These are phyloP conservation scores for Magnolia kwangsiensis DNA, from an alignment of 164 flowering plant species.

Conservation along the genomic window DNA sequence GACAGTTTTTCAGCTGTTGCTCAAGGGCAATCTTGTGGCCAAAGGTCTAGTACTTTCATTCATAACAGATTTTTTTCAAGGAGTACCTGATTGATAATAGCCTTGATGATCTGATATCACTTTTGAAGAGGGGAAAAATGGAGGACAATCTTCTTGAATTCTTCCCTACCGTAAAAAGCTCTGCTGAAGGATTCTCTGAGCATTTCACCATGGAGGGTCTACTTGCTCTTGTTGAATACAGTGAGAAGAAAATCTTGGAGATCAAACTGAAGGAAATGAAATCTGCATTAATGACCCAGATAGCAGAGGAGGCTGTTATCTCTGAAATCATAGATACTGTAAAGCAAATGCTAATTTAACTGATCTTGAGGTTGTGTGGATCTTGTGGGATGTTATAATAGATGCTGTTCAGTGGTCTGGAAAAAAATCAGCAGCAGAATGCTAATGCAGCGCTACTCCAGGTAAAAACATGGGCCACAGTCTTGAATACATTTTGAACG, in stretches of 20 bases:
- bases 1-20: slow-evolving; percentile 92
- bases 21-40: slow-evolving; percentile 91
- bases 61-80: slow-evolving; percentile 87
- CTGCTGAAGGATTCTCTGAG: slow-evolving; percentile 84
- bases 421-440: slow-evolving; percentile 97
- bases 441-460: slow-evolving; percentile 91
- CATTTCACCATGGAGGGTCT: slow-evolving; percentile 90
- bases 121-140: slow-evolving; percentile 89
- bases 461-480: slow-evolving; percentile 29
- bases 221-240: slow-evolving; percentile 68
- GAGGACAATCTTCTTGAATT: slow-evolving; percentile 87
- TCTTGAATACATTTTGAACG: no score
- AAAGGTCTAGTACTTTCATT: slow-evolving; percentile 94
- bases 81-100: slow-evolving; percentile 90
- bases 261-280: slow-evolving; percentile 94
- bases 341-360: slow-evolving; percentile 88
- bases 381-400: slow-evolving; percentile 94
- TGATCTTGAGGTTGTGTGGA: slow-evolving; percentile 77
- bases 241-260: slow-evolving; percentile 92
- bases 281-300: slow-evolving; percentile 74
- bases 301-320: slow-evolving; percentile 79
- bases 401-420: slow-evolving; percentile 99
- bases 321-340: slow-evolving; percentile 83
- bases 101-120: slow-evolving; percentile 86
- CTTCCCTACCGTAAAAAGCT: slow-evolving; percentile 79